Evolutionary conservation across 805 yeast genomes (phyloP).

Genomic region (Schizosaccharomyces osmophilus): DNA sequence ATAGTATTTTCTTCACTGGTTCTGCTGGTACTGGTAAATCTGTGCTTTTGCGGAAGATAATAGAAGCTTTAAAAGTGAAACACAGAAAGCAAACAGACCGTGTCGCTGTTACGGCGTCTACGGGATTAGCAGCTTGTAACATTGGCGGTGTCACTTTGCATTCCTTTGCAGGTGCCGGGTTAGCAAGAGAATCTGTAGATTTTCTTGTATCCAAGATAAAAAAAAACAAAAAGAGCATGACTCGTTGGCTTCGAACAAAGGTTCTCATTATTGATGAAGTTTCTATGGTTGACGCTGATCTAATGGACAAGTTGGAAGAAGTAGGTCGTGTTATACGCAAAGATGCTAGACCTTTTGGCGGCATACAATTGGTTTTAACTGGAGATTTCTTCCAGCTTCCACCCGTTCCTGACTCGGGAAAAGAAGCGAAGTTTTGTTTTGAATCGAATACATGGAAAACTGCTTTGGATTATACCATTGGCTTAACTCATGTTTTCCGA

Average conservation of each 20-base stretch:
- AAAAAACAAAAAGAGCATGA: constrained; percentile 19
- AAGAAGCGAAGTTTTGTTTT: constrained; percentile 37
- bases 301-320: constrained; percentile 49
- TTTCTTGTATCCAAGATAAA: constrained; percentile 25
- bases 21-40: constrained; percentile 96
- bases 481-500: constrained; percentile 61
- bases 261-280: constrained; percentile 77
- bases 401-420: constrained; percentile 35
- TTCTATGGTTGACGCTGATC: constrained; percentile 70
- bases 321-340: constrained; percentile 38
- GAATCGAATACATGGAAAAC: constrained; percentile 46
- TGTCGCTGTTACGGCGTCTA: constrained; percentile 82
- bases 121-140: constrained; percentile 87
- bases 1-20: constrained; percentile 73
- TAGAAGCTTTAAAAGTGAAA: constrained; percentile 23
- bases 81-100: constrained; percentile 20
- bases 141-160: constrained; percentile 81
- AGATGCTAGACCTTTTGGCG: constrained; percentile 57
- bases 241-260: constrained; percentile 40
- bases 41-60: constrained; percentile 48
- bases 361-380: constrained; percentile 64
- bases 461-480: constrained; percentile 37
- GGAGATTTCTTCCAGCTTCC: constrained; percentile 97
- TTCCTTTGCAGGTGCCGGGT: constrained; percentile 63
- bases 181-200: constrained; percentile 32